Evolutionary conservation across 176 grass and related monocot species (phyloP).

Genomic region (Hsuehochloa calcarea): DNA sequence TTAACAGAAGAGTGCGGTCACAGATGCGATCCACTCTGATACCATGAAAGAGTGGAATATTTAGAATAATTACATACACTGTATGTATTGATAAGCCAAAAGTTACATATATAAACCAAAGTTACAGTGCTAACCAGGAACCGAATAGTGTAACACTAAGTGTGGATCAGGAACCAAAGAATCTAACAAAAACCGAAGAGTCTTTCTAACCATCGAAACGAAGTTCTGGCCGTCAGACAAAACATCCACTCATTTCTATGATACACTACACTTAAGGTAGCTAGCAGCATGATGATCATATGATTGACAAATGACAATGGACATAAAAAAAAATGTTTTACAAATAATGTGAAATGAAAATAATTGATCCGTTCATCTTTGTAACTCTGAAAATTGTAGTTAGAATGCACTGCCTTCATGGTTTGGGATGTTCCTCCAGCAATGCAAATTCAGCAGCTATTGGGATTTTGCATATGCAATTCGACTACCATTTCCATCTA

Average conservation of each 20-base stretch:
- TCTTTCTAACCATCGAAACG: not conserved
- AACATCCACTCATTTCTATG: not conserved
- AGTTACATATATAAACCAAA: no score
- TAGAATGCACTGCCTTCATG: not conserved
- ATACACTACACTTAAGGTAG: not conserved
- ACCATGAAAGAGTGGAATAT: no score
- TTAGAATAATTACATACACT: no score
- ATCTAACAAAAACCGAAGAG: no score
- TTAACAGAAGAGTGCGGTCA: no score
- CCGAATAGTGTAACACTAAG: no score
- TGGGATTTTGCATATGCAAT: slow-evolving; percentile 39
- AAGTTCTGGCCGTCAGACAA: not conserved
- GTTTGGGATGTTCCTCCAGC: not conserved
- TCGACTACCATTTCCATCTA: slow-evolving; percentile 71
- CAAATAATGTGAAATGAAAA: not conserved
- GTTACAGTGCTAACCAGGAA: no score
- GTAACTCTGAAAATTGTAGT: not conserved
- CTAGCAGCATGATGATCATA: not conserved
- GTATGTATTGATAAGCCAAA: no score
- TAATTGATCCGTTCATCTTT: not conserved
- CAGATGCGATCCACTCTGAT: no score
- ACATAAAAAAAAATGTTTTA: not conserved
- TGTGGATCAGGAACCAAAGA: no score
- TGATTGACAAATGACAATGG: not conserved
- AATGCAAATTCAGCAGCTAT: not conserved